These are phyloP conservation scores for Tarenaya hassleriana DNA, from an alignment of 345 rosid species.

Conservation along the genomic window DNA sequence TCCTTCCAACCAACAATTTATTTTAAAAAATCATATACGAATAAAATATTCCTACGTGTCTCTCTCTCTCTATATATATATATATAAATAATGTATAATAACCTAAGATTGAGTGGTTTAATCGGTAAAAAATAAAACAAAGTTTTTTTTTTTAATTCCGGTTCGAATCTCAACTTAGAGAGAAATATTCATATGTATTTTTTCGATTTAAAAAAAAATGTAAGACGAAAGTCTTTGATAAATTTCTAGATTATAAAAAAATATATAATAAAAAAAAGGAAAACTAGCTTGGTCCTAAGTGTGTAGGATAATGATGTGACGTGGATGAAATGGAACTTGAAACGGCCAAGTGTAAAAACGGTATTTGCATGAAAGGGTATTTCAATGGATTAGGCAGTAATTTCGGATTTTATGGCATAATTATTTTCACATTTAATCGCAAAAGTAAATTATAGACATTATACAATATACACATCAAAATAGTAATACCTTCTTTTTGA, in stretches of 20 bases:
- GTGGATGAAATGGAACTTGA: conserved; percentile 16
- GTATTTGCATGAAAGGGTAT: neutral
- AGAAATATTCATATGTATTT: too few relatives aligned
- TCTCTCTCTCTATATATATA: neutral
- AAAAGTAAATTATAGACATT: too few relatives aligned
- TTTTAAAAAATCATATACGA: conserved; percentile 9
- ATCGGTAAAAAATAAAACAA: neutral
- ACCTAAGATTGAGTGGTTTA: too few relatives aligned
- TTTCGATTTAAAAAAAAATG: too few relatives aligned
- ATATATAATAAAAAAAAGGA: neutral
- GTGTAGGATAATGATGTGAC: conserved; percentile 19
- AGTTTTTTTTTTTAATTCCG: too few relatives aligned
- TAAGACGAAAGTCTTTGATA: too few relatives aligned
- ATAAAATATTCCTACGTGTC: neutral
- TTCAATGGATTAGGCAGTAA: conserved; percentile 18
- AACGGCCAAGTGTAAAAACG: conserved; percentile 3
- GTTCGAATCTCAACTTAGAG: too few relatives aligned
- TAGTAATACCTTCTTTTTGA: too few relatives aligned
- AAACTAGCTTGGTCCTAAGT: conserved; percentile 10
- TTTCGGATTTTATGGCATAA: conserved; percentile 19
- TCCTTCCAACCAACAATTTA: conserved; percentile 29
- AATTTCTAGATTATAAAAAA: neutral
- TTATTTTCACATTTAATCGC: conserved; percentile 22
- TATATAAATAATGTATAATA: neutral
- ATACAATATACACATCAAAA: too few relatives aligned